Evolutionary conservation across 2,329 filamentous ascomycete species (phyloP), one percentile per base, ranked within the genome.

Genomic region (Pseudophaeomoniella oleicola): DNA sequence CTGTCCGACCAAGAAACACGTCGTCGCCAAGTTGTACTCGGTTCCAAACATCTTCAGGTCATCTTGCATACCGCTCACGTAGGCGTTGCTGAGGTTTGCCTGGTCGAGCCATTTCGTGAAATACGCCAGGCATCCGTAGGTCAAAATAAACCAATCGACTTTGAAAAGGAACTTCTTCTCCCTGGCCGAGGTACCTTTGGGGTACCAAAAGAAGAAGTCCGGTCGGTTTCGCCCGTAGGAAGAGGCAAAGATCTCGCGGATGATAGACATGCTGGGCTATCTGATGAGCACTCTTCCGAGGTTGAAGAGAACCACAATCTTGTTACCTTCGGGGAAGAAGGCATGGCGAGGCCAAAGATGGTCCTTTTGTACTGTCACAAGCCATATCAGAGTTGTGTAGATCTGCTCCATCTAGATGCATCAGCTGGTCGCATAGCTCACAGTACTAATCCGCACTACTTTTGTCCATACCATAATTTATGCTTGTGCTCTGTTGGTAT

Each of bases 81-180:
- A 70, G 3, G 66, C 66, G 44, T 69, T 68, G 39, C 59, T 59
- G 30, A 69, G 49, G 38, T 66, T 64, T 40, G 57, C 59, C 30
- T 57, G 54, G 42, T 68, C 65, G 6, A 69, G 56, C 47, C 56
- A 52, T 41, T 69, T 69, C 42, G 64, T 54, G 41, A 67, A 69
- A 39, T 59, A 67, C 16, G 56, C 60, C 2, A 69, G 44, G 34
- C 66, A 69, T 9, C 55, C 58, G 39, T 60, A 63, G 2, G 52
- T 50, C 2, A 63, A 47, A 45, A 70, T 54, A 39, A 67, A 69
- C 47, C 60, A 62, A 44, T 70, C 67, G 16, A 69, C 57, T 47
- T 71, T 70, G 37, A 60, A 53, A 13, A 68, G 55, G 6, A 71
- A 57, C 30, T 50, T 54, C 38, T 62, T 62, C 46, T 71, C 40